Evolutionary conservation across 495 filamentous ascomycete species (phyloP).

Genomic region (Lichina pygmaea): DNA sequence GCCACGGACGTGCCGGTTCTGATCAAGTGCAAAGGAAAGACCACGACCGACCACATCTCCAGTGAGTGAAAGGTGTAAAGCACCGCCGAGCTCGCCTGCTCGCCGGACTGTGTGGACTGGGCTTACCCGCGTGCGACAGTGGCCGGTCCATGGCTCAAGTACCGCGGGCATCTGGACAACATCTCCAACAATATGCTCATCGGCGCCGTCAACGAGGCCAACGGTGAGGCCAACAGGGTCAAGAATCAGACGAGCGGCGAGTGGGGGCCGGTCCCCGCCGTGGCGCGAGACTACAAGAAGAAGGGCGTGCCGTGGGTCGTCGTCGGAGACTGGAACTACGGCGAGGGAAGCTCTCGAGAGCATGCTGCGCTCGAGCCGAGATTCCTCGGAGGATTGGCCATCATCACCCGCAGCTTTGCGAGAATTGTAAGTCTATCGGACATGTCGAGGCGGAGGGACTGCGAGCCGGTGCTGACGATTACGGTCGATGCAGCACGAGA

Average conservation of each 20-base stretch:
- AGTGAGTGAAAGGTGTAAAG: constrained; percentile 15
- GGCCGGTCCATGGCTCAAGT: constrained; percentile 98
- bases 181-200: constrained; percentile 99
- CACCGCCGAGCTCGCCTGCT: not conserved
- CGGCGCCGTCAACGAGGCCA: constrained; percentile 83
- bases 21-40: constrained; percentile 96
- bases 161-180: constrained; percentile 98
- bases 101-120: not conserved
- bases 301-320: constrained; percentile 93
- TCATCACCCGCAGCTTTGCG: constrained; percentile 88
- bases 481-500: constrained; percentile 41
- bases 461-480: constrained; percentile 2
- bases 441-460: not conserved
- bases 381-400: constrained; percentile 87
- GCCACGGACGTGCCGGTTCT: constrained; percentile 67
- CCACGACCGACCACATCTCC: constrained; percentile 97
- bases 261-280: constrained; percentile 70
- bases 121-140: constrained; percentile 11
- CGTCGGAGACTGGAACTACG: constrained; percentile 99
- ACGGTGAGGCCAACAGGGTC: constrained; percentile 95
- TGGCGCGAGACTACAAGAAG: constrained; percentile 95
- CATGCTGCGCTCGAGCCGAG: constrained; percentile 94
- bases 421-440: constrained; percentile 38
- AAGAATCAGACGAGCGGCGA: constrained; percentile 70
- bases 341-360: constrained; percentile 90